A percentile compares a stretch with the other conserved stretches of the same genome.
Conservation (phyloP, 2,329 filamentous ascomycete genomes). For the Phialophora macrospora region DNA sequence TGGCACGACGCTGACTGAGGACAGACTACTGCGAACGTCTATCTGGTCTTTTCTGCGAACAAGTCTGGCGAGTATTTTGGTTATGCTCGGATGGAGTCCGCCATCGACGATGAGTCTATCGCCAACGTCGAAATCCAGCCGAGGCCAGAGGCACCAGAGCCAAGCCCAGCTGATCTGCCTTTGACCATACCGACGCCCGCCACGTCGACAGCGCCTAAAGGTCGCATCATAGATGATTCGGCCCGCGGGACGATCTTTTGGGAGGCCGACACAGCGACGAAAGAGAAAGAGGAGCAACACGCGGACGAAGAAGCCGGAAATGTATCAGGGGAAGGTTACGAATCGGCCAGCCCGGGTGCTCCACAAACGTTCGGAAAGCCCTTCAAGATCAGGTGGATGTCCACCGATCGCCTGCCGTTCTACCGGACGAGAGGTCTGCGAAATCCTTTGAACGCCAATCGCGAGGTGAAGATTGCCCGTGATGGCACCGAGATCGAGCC, state of each 20-base stretch:
- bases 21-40: constrained; percentile 80
- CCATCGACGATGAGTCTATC: constrained; percentile 76
- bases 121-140: constrained; percentile 70
- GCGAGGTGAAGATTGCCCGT: constrained; percentile 93
- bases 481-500: constrained; percentile 94
- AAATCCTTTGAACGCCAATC: constrained; percentile 93
- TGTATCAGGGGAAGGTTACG: constrained; percentile 33
- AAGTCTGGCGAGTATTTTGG: constrained; percentile 98
- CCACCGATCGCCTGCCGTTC: constrained; percentile 81
- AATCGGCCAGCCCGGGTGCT: constrained; percentile 29
- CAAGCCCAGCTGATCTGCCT: constrained; percentile 64
- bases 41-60: constrained; percentile 92
- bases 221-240: constrained; percentile 89
- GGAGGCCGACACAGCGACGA: constrained; percentile 69
- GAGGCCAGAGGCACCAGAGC: constrained; percentile 59
- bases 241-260: constrained; percentile 96
- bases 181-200: constrained; percentile 80
- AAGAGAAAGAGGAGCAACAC: constrained; percentile 53
- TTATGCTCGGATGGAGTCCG: constrained; percentile 86
- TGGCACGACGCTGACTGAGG: constrained; percentile 25
- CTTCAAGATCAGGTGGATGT: constrained; percentile 89
- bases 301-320: constrained; percentile 32
- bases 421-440: constrained; percentile 84
- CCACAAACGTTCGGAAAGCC: constrained; percentile 83
- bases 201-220: constrained; percentile 76